Conservation (phyloP, 345 rosid genomes). For the Anacardium occidentale region DNA sequence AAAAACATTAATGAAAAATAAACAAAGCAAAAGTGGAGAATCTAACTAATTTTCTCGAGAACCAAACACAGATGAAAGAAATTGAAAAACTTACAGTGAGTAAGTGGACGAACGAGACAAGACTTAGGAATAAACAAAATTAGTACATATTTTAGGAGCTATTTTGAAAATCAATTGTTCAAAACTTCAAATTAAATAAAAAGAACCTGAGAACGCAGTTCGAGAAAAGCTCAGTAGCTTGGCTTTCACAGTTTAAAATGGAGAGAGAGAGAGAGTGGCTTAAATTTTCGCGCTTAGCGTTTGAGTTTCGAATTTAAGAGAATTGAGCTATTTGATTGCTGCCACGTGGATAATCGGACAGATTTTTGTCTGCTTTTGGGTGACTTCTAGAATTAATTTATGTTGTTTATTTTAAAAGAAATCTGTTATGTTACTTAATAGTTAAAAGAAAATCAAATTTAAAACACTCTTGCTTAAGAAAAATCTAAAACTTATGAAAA, state of each 20-base stretch:
- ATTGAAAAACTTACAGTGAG: slow-evolving; percentile 10
- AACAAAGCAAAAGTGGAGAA: neutral
- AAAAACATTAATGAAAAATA: neutral
- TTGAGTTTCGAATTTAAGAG: slow-evolving; percentile 29
- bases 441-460: too few relatives aligned
- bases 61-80: slow-evolving; percentile 5
- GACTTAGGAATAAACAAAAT: neutral
- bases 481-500: too few relatives aligned
- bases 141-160: neutral
- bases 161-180: neutral
- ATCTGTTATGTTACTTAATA: too few relatives aligned
- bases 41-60: neutral
- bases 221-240: slow-evolving; percentile 12
- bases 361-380: neutral
- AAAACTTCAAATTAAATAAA: neutral
- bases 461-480: too few relatives aligned
- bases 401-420: too few relatives aligned
- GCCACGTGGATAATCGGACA: slow-evolving; percentile 12
- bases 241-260: neutral
- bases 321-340: neutral
- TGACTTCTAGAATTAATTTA: neutral
- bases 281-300: slow-evolving; percentile 56
- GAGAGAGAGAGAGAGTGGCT: slow-evolving; percentile 17
- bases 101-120: neutral
- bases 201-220: slow-evolving; percentile 1